These are phyloP conservation scores for Chlorella sp. DNA, from an alignment of 139 green algal genomes.

Conservation along the genomic window DNA sequence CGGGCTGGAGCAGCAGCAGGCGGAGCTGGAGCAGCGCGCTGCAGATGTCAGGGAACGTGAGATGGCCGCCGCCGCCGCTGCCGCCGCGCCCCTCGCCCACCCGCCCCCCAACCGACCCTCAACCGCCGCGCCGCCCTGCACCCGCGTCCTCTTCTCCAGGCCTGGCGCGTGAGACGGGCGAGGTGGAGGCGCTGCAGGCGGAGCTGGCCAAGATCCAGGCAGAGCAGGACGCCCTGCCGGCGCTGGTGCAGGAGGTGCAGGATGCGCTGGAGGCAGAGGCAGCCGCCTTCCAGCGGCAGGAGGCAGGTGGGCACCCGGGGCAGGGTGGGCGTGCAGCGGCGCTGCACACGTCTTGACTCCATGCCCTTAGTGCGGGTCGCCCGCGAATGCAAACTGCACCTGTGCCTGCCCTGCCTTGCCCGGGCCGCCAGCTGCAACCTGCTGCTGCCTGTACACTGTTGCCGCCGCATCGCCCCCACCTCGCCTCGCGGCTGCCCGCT, in stretches of 20 bases:
- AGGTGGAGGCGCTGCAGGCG: slow-evolving; percentile 24
- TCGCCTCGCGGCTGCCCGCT: too few relatives aligned
- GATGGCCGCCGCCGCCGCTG: neutral
- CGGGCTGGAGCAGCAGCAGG: slow-evolving; percentile 28
- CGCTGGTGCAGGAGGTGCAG: slow-evolving; percentile 28
- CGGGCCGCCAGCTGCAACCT: too few relatives aligned
- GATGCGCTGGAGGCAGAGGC: slow-evolving; percentile 35
- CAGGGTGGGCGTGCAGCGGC: too few relatives aligned
- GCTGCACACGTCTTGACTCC: too few relatives aligned
- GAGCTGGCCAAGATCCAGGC: slow-evolving; percentile 25
- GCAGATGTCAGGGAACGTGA: slow-evolving; percentile 28
- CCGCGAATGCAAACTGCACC: too few relatives aligned
- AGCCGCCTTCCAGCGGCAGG: slow-evolving; percentile 17
- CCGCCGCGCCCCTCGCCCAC: too few relatives aligned
- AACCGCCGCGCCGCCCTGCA: neutral
- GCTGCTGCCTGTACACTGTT: too few relatives aligned
- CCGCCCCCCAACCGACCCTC: neutral
- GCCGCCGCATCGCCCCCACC: too few relatives aligned
- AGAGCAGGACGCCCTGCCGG: slow-evolving; percentile 30
- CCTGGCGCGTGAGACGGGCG: slow-evolving; percentile 14
- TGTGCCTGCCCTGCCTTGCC: too few relatives aligned
- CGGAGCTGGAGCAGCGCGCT: slow-evolving; percentile 15
- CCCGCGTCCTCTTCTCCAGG: slow-evolving; percentile 1
- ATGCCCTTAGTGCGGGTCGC: too few relatives aligned
- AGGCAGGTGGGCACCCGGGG: slow-evolving; percentile 9